Percentiles rank a stretch among this genome's conserved stretches.
Evolutionary conservation across 1,284 basidiomycete genomes (phyloP).

Genomic region (Schizophyllum commune): DNA sequence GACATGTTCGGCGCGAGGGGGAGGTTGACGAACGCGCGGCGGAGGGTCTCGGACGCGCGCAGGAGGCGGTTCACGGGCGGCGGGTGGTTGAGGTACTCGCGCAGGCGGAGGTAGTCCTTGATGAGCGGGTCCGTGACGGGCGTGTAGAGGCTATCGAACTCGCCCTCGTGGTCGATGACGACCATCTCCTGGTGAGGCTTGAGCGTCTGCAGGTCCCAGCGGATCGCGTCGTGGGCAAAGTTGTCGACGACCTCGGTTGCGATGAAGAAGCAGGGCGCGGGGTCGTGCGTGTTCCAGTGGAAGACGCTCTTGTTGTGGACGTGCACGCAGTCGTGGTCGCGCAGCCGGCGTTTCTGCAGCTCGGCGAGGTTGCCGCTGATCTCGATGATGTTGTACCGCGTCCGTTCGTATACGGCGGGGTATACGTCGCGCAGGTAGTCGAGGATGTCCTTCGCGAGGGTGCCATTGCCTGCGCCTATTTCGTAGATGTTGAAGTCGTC

Average conservation of each 20-base stretch:
- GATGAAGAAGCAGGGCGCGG: constrained; percentile 86
- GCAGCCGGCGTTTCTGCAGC: constrained; percentile 56
- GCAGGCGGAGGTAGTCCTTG: constrained; percentile 59
- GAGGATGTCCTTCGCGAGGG: constrained; percentile 84
- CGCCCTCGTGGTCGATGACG: constrained; percentile 74
- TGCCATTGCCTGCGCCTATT: constrained; percentile 96
- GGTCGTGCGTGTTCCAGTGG: constrained; percentile 72
- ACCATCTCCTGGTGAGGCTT: constrained; percentile 83
- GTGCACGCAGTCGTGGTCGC: constrained; percentile 55
- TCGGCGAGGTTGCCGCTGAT: constrained; percentile 78
- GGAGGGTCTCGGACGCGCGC: constrained; percentile 42
- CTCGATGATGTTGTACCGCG: constrained; percentile 89
- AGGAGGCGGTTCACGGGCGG: constrained; percentile 54
- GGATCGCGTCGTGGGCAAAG: constrained; percentile 92
- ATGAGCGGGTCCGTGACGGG: constrained; percentile 85
- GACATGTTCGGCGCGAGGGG: constrained; percentile 93
- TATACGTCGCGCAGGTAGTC: constrained; percentile 72
- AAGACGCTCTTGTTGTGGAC: constrained; percentile 84
- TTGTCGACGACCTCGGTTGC: constrained; percentile 99
- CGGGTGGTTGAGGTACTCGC: constrained; percentile 46
- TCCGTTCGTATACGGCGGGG: constrained; percentile 89
- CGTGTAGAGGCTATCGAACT: constrained; percentile 83
- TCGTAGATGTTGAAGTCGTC: constrained; percentile 96
- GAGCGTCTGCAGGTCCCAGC: constrained; percentile 76
- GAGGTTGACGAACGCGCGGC: constrained; percentile 58